Evolutionary conservation across 495 filamentous ascomycete species (phyloP).

Genomic region (Aspergillus hancockii): DNA sequence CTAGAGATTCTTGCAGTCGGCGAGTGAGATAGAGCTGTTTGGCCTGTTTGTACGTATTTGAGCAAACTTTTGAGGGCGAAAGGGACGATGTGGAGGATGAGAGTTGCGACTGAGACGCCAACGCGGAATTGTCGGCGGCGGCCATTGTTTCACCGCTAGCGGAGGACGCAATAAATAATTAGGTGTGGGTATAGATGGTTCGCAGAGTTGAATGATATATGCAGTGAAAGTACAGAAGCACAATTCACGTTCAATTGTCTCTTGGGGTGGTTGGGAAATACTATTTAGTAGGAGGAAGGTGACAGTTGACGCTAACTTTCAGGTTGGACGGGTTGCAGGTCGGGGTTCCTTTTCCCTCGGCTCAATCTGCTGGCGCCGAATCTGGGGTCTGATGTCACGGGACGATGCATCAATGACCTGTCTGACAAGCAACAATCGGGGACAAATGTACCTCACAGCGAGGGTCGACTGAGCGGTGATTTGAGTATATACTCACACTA

Average conservation of each 20-base stretch:
- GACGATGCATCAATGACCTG: background rate
- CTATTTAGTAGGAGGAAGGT: conserved; percentile 6
- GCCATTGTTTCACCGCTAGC: conserved; percentile 35
- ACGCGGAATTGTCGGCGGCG: conserved; percentile 38
- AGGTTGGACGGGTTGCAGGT: conserved; percentile 4
- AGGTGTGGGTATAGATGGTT: background rate
- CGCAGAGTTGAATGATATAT: background rate
- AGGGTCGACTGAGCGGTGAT: background rate
- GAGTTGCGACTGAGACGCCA: conserved; percentile 47
- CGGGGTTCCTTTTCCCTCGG: conserved; percentile 18
- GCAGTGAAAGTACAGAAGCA: background rate
- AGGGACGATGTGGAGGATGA: conserved; percentile 51
- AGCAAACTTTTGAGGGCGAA: conserved; percentile 63
- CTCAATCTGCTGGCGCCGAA: conserved; percentile 8
- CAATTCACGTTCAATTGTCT: background rate
- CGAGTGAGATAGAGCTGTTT: conserved; percentile 91
- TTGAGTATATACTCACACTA: background rate
- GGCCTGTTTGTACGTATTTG: conserved; percentile 75
- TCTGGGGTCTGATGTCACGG: conserved; percentile 20
- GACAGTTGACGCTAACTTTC: conserved; percentile 1
- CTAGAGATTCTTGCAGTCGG: conserved; percentile 84
- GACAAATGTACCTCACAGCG: background rate
- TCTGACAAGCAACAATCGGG: background rate
- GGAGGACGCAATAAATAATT: conserved; percentile 7
- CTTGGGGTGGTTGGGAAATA: conserved; percentile 14